These are phyloP conservation scores for Oryza nivara DNA, from an alignment of 176 grass and related monocot species.

Conservation along the genomic window DNA sequence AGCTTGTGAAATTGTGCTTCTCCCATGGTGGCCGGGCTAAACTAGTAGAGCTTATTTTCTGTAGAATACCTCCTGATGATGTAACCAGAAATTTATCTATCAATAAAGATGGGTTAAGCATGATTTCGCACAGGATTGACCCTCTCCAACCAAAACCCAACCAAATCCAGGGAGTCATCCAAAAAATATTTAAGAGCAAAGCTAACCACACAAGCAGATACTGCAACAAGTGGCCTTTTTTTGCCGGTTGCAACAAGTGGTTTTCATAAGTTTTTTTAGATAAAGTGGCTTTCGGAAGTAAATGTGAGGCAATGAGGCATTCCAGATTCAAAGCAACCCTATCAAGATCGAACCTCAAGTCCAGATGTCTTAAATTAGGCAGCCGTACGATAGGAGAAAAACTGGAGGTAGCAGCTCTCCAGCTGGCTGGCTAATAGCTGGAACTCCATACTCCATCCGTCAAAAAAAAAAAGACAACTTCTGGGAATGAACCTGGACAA, in stretches of 20 bases:
- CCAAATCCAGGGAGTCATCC: background rate
- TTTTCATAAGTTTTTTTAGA: slow-evolving; percentile 13
- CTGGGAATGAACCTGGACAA: too few species aligned
- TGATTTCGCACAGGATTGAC: background rate
- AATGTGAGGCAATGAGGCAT: background rate
- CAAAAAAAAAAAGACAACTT: too few species aligned
- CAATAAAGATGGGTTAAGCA: background rate
- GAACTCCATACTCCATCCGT: background rate
- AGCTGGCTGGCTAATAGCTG: slow-evolving; percentile 30
- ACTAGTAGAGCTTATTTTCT: background rate
- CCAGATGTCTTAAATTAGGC: slow-evolving; percentile 21
- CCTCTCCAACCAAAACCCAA: background rate
- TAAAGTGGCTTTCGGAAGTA: slow-evolving; percentile 18
- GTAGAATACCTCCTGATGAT: background rate
- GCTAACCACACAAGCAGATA: background rate
- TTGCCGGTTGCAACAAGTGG: background rate
- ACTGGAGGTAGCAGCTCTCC: background rate
- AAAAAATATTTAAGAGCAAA: background rate
- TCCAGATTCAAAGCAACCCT: slow-evolving; percentile 21
- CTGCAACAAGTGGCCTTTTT: slow-evolving; percentile 16
- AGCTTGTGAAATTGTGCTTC: background rate
- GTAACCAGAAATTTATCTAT: background rate
- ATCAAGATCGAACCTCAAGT: background rate
- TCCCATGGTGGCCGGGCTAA: background rate
- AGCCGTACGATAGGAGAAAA: slow-evolving; percentile 15